Percentiles rank a stretch among this genome's conserved stretches.
These are phyloP conservation scores for Rhododendron molle DNA, from an alignment of 148 eudicot species.

Conservation along the genomic window DNA sequence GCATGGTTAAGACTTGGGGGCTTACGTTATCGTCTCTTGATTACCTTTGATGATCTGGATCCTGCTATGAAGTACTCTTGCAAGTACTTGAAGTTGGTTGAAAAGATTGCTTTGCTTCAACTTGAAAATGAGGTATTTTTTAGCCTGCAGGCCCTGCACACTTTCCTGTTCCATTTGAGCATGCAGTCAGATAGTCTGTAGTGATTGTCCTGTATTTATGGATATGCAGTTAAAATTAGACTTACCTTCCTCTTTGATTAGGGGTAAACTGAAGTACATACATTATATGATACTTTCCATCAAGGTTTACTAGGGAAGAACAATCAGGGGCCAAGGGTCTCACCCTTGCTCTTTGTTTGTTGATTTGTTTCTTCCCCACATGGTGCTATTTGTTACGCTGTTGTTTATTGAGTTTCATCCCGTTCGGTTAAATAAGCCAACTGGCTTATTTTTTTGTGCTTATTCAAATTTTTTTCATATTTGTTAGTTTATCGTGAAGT, in stretches of 20 bases:
- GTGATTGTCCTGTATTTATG: not conserved
- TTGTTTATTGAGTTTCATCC: not conserved
- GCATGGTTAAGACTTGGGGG: constrained; percentile 76
- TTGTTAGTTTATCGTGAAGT: no score
- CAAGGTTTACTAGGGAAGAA: not conserved
- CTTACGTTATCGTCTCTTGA: constrained; percentile 71
- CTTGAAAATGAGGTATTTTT: constrained; percentile 69
- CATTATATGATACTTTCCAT: not conserved
- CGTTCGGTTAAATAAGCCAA: no score
- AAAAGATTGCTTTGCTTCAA: constrained; percentile 66
- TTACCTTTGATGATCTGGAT: constrained; percentile 74
- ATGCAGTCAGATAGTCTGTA: not conserved
- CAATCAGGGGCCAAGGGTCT: not conserved
- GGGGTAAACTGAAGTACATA: not conserved
- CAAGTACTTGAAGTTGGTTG: constrained; percentile 51
- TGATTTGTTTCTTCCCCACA: not conserved
- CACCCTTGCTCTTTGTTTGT: not conserved
- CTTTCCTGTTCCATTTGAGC: not conserved
- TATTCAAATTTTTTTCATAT: no score
- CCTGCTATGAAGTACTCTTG: constrained; percentile 71
- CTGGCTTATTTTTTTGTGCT: no score
- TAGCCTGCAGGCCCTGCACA: not conserved
- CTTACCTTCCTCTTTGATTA: not conserved
- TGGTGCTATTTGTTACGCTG: not conserved
- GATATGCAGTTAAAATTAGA: not conserved